Percentiles rank a stretch among this genome's conserved stretches.
Conservation (phyloP, 768 basidiomycete genomes). For the Auricularia cornea region DNA sequence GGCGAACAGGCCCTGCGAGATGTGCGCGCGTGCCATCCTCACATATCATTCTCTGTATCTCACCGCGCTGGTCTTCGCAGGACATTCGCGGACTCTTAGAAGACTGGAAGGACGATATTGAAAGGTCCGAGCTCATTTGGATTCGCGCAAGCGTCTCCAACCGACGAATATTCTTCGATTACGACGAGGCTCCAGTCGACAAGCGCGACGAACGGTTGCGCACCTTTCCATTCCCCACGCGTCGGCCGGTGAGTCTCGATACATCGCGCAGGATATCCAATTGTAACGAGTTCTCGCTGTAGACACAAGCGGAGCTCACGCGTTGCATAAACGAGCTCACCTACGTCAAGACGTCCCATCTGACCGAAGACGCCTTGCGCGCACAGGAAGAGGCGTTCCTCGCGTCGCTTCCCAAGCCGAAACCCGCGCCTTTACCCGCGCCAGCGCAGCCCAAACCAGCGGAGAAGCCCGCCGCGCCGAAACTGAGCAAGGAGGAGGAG, state of each 20-base stretch:
- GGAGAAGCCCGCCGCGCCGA: slow-evolving; percentile 39
- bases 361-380: slow-evolving; percentile 76
- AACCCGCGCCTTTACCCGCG: slow-evolving; percentile 35
- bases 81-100: slow-evolving; percentile 79
- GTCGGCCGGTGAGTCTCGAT: slow-evolving; percentile 67
- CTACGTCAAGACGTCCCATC: slow-evolving; percentile 72
- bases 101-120: slow-evolving; percentile 85
- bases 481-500: slow-evolving; percentile 78
- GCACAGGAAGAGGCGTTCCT: slow-evolving; percentile 86
- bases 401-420: slow-evolving; percentile 81
- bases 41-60: neutral
- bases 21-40: slow-evolving; percentile 41
- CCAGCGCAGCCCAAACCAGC: slow-evolving; percentile 32
- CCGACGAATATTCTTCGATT: slow-evolving; percentile 82
- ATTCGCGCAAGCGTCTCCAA: slow-evolving; percentile 85
- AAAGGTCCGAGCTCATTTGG: slow-evolving; percentile 83
- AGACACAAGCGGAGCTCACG: slow-evolving; percentile 86
- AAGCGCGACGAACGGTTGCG: slow-evolving; percentile 78
- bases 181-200: slow-evolving; percentile 65
- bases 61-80: slow-evolving; percentile 27
- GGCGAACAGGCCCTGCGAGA: slow-evolving; percentile 91
- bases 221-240: slow-evolving; percentile 93
- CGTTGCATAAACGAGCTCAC: slow-evolving; percentile 85
- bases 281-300: neutral
- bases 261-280: neutral